Evolutionary conservation across 306 rosid species (phyloP), one percentile per base, ranked within the genome.

Genomic region (Prunus campanulata): DNA sequence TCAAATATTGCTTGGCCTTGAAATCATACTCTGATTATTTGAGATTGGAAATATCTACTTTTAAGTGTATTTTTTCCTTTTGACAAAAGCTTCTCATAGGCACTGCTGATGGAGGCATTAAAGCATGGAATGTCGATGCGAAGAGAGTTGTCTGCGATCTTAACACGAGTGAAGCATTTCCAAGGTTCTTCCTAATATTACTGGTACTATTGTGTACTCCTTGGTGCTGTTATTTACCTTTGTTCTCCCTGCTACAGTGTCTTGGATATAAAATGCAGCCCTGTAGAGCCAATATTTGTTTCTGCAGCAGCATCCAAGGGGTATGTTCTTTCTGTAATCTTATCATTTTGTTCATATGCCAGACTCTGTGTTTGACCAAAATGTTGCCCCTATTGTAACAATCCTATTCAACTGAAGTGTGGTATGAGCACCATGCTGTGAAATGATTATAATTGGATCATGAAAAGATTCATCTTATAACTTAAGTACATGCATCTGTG

Each of bases 61-160:
- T 83, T 70, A 81, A 84, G 74, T 63, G 70, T 66, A 71, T 56
- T 83, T 73, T 70, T 80, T 85, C 6, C 1, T 76, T 84, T 77
- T 85, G 77, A 78, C 82, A 72, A 87, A 91, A 94, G 98, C 98
- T 94, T 83, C 89, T 94, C 76, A 91, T 92, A 83, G 98, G 97
- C 82, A 92, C 98, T 65, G 90, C 97, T 52, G 92, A 92, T 77
- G 93, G 90, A 66, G 93, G 98, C 84, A 84, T 94, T 74, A 94
- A 94, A 66, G 97, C 98, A 74, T 94, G 98, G 98, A 94, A 94
- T 72, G 98, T 83, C 70, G 98, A 94, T 74, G 96, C 98, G 66
- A 94, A 92, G 85, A 88, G 98, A 87, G 98, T 90, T 78, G 98
- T 94, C 64, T 94, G 98, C 81, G 98, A 94, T 74, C 97, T 94